Evolutionary conservation across 148 eudicot genomes (phyloP).

Genomic region (Oxyria digyna): DNA sequence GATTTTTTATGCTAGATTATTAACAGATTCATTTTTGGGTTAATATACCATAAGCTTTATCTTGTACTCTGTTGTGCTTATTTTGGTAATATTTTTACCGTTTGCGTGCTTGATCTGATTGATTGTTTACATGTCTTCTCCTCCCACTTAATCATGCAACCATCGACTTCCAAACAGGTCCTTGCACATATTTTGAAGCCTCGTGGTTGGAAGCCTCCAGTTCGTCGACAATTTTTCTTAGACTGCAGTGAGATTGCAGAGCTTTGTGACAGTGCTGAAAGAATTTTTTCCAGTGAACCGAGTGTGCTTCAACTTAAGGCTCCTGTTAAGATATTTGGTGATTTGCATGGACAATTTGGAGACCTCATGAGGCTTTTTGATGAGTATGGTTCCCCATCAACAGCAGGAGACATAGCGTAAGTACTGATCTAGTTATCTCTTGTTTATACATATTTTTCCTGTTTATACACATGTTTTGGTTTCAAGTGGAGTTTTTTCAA

Average conservation of each 20-base stretch:
- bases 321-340: conserved; percentile 97
- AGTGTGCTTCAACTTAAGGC: conserved; percentile 91
- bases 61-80: background rate
- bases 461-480: background rate
- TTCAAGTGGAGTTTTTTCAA: background rate
- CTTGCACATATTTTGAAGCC: conserved; percentile 93
- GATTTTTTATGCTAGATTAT: background rate
- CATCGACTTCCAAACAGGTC: conserved; percentile 32
- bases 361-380: conserved; percentile 99
- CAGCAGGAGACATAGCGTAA: conserved; percentile 98
- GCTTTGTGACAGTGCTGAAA: conserved; percentile 97
- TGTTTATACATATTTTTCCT: background rate
- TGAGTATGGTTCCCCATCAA: conserved; percentile 98
- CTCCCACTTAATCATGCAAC: background rate
- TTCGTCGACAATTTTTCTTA: conserved; percentile 90
- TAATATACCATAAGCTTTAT: background rate
- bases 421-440: conserved; percentile 29
- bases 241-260: conserved; percentile 98
- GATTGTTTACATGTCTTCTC: background rate
- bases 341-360: conserved; percentile 98
- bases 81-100: background rate
- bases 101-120: background rate
- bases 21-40: background rate
- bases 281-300: conserved; percentile 87
- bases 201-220: conserved; percentile 99